These are phyloP conservation scores for Vitis hybrid DNA, from an alignment of 177 flowering plant species.

Conservation along the genomic window DNA sequence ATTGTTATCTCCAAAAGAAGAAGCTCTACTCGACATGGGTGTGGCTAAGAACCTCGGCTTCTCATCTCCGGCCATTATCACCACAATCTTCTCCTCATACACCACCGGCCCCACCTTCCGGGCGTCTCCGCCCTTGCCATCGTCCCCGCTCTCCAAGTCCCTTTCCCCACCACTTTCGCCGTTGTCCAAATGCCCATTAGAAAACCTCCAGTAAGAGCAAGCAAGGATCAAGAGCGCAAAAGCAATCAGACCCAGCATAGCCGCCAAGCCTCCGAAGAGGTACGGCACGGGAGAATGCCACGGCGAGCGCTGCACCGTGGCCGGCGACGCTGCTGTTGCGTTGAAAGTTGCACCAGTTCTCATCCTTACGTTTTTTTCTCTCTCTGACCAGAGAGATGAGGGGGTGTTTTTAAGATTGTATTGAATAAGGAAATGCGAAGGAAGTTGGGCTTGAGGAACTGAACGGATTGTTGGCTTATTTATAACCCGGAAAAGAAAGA, in stretches of 20 bases:
- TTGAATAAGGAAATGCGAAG: too few species aligned
- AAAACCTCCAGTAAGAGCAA: slow-evolving; percentile 55
- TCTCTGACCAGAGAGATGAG: too few species aligned
- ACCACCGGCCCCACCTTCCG: slow-evolving; percentile 16
- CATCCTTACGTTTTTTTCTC: too few species aligned
- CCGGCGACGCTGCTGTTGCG: neutral
- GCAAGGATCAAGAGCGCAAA: slow-evolving; percentile 51
- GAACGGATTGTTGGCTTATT: too few species aligned
- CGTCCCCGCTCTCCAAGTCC: slow-evolving; percentile 24
- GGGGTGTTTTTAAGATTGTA: too few species aligned
- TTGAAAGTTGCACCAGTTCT: too few species aligned
- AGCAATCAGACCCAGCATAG: slow-evolving; percentile 54
- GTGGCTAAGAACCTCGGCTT: slow-evolving; percentile 54
- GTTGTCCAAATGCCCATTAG: slow-evolving; percentile 14
- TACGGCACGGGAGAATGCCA: slow-evolving; percentile 68
- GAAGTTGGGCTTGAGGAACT: too few species aligned
- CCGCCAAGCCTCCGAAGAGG: slow-evolving; percentile 59
- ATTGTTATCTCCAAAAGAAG: slow-evolving; percentile 3
- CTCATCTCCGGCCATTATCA: slow-evolving; percentile 58
- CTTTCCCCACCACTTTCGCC: slow-evolving; percentile 10
- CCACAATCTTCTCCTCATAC: slow-evolving; percentile 49
- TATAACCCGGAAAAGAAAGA: too few species aligned
- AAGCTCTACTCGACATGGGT: slow-evolving; percentile 17
- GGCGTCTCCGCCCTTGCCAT: slow-evolving; percentile 9
- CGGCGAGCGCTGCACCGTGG: slow-evolving; percentile 23